Evolutionary conservation across 176 grass and related monocot species (phyloP).

Genomic region (Alloteropsis semialata): DNA sequence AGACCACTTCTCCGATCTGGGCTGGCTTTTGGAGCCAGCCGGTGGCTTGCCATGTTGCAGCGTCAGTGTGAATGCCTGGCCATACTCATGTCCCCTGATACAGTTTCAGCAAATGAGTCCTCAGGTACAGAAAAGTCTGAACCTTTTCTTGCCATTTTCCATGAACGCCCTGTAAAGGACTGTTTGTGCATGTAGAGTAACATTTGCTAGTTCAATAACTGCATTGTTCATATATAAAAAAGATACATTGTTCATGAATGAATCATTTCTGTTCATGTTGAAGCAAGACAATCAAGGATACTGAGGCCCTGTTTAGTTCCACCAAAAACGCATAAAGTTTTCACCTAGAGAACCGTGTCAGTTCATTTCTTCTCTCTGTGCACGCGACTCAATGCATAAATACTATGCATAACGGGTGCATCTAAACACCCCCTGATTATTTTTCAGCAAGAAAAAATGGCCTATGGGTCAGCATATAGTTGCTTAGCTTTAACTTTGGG

Average conservation of each 20-base stretch:
- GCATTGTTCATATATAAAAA: background rate
- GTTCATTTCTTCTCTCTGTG: no score
- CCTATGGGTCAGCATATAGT: background rate
- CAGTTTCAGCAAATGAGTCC: constrained; percentile 43
- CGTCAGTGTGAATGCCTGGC: constrained; percentile 80
- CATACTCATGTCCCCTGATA: constrained; percentile 69
- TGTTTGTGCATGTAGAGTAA: background rate
- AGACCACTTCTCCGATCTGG: constrained; percentile 66
- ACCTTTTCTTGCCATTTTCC: constrained; percentile 24
- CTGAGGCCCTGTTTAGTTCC: no score
- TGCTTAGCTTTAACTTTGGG: background rate
- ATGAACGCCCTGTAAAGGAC: constrained; percentile 8
- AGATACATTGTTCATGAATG: background rate
- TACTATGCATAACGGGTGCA: no score
- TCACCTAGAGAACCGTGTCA: no score
- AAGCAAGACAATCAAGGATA: background rate
- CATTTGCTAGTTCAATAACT: background rate
- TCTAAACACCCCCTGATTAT: no score
- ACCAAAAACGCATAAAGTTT: no score
- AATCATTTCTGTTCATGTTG: background rate
- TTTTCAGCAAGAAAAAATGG: background rate
- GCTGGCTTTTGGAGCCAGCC: constrained; percentile 65
- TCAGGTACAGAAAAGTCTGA: constrained; percentile 36
- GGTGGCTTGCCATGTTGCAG: constrained; percentile 85
- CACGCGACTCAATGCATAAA: no score